Evolutionary conservation across 2,329 filamentous ascomycete genomes (phyloP), one percentile per base, ranked within the genome.

Genomic region (Colletotrichum sp.): DNA sequence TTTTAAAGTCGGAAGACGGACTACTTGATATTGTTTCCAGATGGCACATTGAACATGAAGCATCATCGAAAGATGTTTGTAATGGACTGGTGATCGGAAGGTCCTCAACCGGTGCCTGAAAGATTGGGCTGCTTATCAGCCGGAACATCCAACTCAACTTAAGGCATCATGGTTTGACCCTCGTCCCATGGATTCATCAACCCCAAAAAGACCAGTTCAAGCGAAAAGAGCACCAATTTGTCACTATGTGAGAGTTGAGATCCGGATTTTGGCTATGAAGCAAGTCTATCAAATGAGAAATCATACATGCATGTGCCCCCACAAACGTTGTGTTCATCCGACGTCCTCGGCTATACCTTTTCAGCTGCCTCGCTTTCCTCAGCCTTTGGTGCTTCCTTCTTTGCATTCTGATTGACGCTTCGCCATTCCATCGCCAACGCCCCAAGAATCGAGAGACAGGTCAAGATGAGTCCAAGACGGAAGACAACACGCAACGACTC

Each of bases 341-440:
- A 29, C 30, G 30, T 22, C 32, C n/a, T 36, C 25, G 4, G 13
- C 11, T 22, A 67, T 2, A 67, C 44, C 68, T 63, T 49, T 27
- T 63, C 57, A 9, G 36, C 57, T 27, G 30, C n/a, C 59, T 32
- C 5, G n/a, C 2, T 4, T 12, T 22, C 59, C 63, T 19, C 32
- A 76, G 77, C 3, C 15, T 32, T 57, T 22, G 16, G 7, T 9
- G 1, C 29, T 22, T 5, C 7, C 29, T 36, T 57, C 7, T 68
- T 68, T 8, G 12, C 6, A 8, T 25, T 13, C 16, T 74, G 71
- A 63, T 79, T 80, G 3, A 81, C 78, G 8, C 77, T 82, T 2
- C 76, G 89, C 91, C 91, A 93, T 82, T 93, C 88, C 76, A 93
- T 87, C 16, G 87, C 84, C 4, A 88, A 78, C 0, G 87, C 85